Base-by-base conservation (phyloP, 768 basidiomycete species). In the Xerocomus spinulosus region DNA sequence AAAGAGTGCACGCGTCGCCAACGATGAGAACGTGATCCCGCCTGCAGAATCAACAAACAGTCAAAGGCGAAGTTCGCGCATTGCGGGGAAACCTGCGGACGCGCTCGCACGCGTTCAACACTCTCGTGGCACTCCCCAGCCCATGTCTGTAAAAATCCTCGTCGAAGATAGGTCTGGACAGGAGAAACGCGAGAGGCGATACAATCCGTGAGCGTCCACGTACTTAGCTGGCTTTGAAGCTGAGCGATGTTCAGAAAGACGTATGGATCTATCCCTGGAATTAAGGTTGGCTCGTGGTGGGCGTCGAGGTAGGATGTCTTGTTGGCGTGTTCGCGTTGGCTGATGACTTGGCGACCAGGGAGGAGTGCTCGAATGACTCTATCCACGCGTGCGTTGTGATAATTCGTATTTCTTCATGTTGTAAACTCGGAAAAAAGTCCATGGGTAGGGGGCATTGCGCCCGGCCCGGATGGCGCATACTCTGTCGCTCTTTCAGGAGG, bases 401-500 rank as follows among this genome's bases (percentile, higher is more conserved):
- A 7, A 17, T 33, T 42, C 39, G 23, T 14, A 14, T 34, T 3
- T 29, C 21, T 21, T 47, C 1, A 18, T n/a, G 23, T 44, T 35
- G 45, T 28, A 21, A 23, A 43, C 15, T 4, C 21, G 4, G n/a
- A 29, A 32, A 13, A 18, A 24, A 92, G 88, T 2, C 91, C 92
- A 0, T 82, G 79, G 73, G 92, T 95, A 6, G 86, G 79, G 29
- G 93, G 93, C 0, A 94, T 96, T 36, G 73, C 25, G 66, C 57
- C 67, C 13, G 74, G 83, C 3, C 68, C 69, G 0, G 51, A 83
- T 5, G 92, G 93, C 2, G 87, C 89, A 2, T 88, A 85, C 54
- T 92, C 88, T 35, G 78, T 96, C 13, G 92, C 87, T 3, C 77
- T 95, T 3, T 92, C 88, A 33, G 93, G 93, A 10, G 92, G 89